These are phyloP conservation scores for Plantago elongata DNA, from an alignment of 257 asterid species.

Conservation along the genomic window DNA sequence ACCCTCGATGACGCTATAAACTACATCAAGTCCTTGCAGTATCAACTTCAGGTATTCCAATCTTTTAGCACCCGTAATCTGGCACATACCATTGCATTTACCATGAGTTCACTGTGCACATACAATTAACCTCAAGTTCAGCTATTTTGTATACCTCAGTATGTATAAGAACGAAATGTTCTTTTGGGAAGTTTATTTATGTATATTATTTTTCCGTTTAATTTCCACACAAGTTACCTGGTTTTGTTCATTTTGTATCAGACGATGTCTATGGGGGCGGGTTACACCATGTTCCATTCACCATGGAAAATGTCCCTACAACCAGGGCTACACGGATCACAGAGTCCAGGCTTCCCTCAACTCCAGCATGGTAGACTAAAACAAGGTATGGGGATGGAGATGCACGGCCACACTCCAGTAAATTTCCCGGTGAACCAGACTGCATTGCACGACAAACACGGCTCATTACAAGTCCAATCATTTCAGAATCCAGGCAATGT, in stretches of 20 bases:
- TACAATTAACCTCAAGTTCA: too few species aligned
- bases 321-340: constrained; percentile 10
- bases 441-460: not conserved
- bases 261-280: constrained; percentile 19
- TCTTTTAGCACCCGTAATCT: too few species aligned
- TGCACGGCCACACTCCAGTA: not conserved
- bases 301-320: constrained; percentile 15
- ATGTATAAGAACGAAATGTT: not conserved
- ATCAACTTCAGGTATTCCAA: constrained; percentile 21
- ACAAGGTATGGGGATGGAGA: not conserved
- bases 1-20: constrained; percentile 35
- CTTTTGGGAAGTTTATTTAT: not conserved
- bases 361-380: not conserved
- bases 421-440: not conserved
- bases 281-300: constrained; percentile 7
- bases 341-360: constrained; percentile 2
- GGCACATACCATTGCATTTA: too few species aligned
- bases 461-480: not conserved
- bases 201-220: not conserved
- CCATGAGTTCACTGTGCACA: too few species aligned
- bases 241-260: not conserved
- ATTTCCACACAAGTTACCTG: not conserved
- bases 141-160: not conserved
- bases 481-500: constrained; percentile 1
- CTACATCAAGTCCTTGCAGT: constrained; percentile 31